These are phyloP conservation scores for Vigna radiata DNA, from an alignment of 306 rosid species.

Conservation along the genomic window DNA sequence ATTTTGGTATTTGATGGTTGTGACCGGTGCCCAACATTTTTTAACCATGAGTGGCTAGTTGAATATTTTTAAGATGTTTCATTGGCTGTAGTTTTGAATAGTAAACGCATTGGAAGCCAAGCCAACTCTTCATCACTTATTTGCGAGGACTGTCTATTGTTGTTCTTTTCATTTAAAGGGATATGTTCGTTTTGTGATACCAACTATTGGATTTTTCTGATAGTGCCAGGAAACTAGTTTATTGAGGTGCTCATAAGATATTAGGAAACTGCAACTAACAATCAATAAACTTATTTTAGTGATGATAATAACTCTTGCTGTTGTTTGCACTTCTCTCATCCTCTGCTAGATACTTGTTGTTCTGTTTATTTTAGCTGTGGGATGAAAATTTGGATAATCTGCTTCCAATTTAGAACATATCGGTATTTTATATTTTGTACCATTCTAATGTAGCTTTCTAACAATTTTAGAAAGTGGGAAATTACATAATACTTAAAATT, in stretches of 20 bases:
- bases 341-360: neutral
- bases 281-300: neutral
- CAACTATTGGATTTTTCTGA: neutral
- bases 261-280: neutral
- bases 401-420: neutral
- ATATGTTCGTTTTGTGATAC: neutral
- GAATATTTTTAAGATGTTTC: conserved; percentile 11
- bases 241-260: neutral
- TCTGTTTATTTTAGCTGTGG: conserved; percentile 6
- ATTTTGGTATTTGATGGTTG: neutral
- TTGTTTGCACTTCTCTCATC: conserved; percentile 1
- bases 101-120: conserved; percentile 43
- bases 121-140: neutral
- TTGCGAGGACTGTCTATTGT: neutral
- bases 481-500: neutral
- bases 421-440: neutral
- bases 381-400: neutral
- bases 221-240: conserved; percentile 8
- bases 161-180: conserved; percentile 17
- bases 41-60: neutral
- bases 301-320: neutral
- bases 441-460: neutral
- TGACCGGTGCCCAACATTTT: neutral
- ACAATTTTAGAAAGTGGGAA: neutral
- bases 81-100: conserved; percentile 37